Percentiles rank a stretch among this genome's conserved stretches.
Evolutionary conservation across 768 basidiomycete genomes (phyloP).

Genomic region (Leucocoprinus sp.): DNA sequence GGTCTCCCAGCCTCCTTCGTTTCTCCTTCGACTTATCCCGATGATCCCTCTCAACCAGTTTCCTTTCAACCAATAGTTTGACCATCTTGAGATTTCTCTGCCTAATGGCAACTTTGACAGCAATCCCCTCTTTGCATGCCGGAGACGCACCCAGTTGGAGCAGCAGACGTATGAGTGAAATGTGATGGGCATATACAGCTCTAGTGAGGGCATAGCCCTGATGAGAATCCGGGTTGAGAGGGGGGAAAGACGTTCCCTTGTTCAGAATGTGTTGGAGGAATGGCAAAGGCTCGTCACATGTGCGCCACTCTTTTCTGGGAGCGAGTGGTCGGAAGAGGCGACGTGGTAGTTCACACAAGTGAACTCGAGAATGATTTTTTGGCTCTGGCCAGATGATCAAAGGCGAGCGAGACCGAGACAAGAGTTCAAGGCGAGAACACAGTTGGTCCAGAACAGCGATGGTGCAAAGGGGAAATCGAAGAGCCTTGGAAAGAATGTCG

Average conservation of each 20-base stretch:
- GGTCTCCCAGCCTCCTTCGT: slow-evolving; percentile 49
- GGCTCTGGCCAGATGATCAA: not conserved
- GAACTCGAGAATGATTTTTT: not conserved
- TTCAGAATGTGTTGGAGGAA: slow-evolving; percentile 52
- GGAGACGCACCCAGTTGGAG: slow-evolving; percentile 72
- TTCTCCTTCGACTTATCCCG: slow-evolving; percentile 24
- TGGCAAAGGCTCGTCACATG: slow-evolving; percentile 50
- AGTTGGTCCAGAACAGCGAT: slow-evolving; percentile 27
- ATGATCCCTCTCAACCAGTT: slow-evolving; percentile 15
- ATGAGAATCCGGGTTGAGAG: slow-evolving; percentile 54
- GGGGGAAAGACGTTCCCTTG: slow-evolving; percentile 25
- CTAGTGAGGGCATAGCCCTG: slow-evolving; percentile 77
- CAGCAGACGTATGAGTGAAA: slow-evolving; percentile 62
- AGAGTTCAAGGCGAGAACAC: slow-evolving; percentile 24
- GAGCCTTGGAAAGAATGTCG: slow-evolving; percentile 33
- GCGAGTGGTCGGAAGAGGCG: slow-evolving; percentile 55
- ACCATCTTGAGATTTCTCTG: slow-evolving; percentile 62
- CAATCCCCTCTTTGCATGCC: slow-evolving; percentile 44
- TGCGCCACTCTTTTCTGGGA: slow-evolving; percentile 33
- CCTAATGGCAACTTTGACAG: slow-evolving; percentile 69
- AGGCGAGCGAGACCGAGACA: slow-evolving; percentile 23
- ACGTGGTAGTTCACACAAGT: slow-evolving; percentile 48
- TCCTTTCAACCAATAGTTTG: slow-evolving; percentile 64
- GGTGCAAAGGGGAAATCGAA: slow-evolving; percentile 58
- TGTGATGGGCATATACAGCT: slow-evolving; percentile 60